Base-by-base conservation (phyloP, 495 filamentous ascomycete species). In the Neurospora sublineolata region DNA sequence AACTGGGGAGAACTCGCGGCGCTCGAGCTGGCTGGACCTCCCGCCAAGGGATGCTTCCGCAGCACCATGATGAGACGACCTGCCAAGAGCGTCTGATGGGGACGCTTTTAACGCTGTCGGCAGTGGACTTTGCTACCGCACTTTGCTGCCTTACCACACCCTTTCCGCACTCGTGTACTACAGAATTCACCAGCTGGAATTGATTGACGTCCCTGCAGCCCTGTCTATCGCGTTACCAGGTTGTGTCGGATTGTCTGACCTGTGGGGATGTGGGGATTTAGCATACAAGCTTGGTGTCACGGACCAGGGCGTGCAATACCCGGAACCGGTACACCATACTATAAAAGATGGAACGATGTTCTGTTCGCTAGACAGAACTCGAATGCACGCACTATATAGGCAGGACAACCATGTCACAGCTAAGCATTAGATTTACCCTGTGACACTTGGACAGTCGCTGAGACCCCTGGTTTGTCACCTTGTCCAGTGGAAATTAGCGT, bases 21-120 rank as follows among this genome's bases (percentile, higher is more conserved):
- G 8, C 42, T 78, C 9, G 71, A 71, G 3, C 30, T 79, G 11
- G 71, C 69, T 2, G 76, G 75, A 11, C 73, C 76, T 0, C 39
- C 73, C 4, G 42, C 75, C 4, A 69, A 74, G n/a, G 79, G 79
- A 2, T 67, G 64, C 27, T 14, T 69, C 14, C 76, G 79, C 11
- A 72, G 38, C 12, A 75, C 75, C 20, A 75, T 80, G 37, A 80
- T 80, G 79, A 76, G 58, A 70, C 33, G 79, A 20, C 71, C 74
- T 3, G 40, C 72, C 5, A 75, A 71, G 41, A n/a, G 23, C 23
- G 12, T 23, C 40, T 20, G 18, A 33, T 68, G 33, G 52, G 5
- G 12, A 30, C 20, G 23, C 6, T 30, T 16, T 60, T 23, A 12
- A 27, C n/a, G 1, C n/a, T 14, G 44, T 52, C 23, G 23, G 52